Evolutionary conservation across 768 basidiomycete genomes (phyloP), one percentile per base, ranked within the genome.

Genomic region (Dendrothele bispora): DNA sequence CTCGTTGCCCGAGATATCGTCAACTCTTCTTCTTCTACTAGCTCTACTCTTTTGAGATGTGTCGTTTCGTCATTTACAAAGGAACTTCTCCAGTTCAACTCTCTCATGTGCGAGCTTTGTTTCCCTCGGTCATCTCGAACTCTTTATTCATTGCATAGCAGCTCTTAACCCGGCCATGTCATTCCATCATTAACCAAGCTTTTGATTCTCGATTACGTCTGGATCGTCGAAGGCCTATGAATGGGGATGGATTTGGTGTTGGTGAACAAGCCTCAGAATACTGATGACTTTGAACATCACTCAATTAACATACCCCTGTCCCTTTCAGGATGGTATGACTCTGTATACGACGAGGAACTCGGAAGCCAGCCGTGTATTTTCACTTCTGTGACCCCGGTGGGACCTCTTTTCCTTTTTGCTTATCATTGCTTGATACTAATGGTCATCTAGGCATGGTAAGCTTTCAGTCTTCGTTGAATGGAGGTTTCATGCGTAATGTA

Each of bases 151-250:
- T 39, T 44, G 20, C n/a, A n/a, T 26, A 48, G 17, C 55, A 91
- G 80, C 80, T 98, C n/a, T 77, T 98, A 56, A 98, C 95, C 36
- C 79, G 90, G 39, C 95, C 95, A 42, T 86, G 86, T 51, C 95
- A 98, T 70, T 92, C 90, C 3, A 97, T 98, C 70, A 97, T 95
- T 64, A 95, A 95, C 64, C 93, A 97, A 70, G 93, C 95, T 1
- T 95, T 93, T 59, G 95, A 98, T 69, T 95, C 92, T 18, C 80
- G 95, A 7, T 74, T 99, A 26, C 82, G 95, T 17, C 64, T 92
- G 43, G 91, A 93, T 60, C 77, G 72, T 54, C 75, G 91, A 47
- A 68, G 90, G 51, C 91, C 91, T n/a, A 91, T 93, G 67, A 93
- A 93, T 55, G 91, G 91, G 7, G 95, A 98, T 63, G 95, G 95